phyloP scores from a whole-genome alignment of 1,284 basidiomycete genomes.

The Athelia sp. region DNA sequence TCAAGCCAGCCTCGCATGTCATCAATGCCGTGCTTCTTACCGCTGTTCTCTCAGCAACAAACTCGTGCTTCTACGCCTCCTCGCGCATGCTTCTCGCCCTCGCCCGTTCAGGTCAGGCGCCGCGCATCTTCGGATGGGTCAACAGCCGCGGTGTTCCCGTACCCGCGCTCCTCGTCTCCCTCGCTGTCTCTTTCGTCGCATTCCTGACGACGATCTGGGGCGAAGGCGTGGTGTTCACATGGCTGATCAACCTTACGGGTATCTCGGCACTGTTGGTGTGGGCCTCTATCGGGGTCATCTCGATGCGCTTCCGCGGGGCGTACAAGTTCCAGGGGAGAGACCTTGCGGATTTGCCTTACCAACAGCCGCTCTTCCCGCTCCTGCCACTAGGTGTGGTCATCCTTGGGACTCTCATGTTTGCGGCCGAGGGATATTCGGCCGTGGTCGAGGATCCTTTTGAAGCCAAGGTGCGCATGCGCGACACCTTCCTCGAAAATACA shows the following conservation, averaged over 20 bases:
- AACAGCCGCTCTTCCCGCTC: constrained; percentile 43
- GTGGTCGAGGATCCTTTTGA: constrained; percentile 28
- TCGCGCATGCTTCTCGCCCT: constrained; percentile 58
- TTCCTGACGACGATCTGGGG: constrained; percentile 56
- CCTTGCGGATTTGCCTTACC: constrained; percentile 40
- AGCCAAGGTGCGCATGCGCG: constrained; percentile 20
- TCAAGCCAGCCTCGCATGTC: constrained; percentile 51
- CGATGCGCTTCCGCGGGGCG: constrained; percentile 44
- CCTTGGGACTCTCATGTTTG: constrained; percentile 42
- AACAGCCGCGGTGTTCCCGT: constrained; percentile 62
- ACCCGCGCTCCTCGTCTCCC: constrained; percentile 42
- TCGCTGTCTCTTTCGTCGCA: constrained; percentile 41
- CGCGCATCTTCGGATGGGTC: constrained; percentile 41
- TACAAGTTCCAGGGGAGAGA: constrained; percentile 35
- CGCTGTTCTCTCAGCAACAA: constrained; percentile 57
- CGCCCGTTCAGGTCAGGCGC: constrained; percentile 41
- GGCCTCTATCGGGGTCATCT: constrained; percentile 51
- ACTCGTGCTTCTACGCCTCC: constrained; percentile 61
- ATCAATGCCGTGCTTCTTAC: constrained; percentile 61
- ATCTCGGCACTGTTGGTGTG: constrained; percentile 68
- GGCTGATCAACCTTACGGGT: constrained; percentile 64
- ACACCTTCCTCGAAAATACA: neutral
- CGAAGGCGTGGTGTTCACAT: constrained; percentile 46
- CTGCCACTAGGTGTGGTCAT: constrained; percentile 37
- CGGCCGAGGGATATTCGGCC: constrained; percentile 45